Evolutionary conservation across 1,284 basidiomycete species (phyloP).

Genomic region (Ceratobasidium sp.): DNA sequence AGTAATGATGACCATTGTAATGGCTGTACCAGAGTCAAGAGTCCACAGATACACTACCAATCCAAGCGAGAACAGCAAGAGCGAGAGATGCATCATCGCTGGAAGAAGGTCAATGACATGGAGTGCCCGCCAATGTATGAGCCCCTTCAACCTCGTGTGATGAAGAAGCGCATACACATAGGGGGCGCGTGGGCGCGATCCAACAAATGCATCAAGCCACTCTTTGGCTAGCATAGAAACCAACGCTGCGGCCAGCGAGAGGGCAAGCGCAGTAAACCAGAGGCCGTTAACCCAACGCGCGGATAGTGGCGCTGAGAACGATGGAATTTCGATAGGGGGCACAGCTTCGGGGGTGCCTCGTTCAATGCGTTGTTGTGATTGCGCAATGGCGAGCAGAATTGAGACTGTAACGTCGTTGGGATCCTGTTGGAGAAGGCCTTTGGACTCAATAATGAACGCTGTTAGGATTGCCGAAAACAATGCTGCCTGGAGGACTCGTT

Average conservation of each 20-base stretch:
- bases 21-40: not conserved
- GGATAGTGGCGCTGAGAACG: not conserved
- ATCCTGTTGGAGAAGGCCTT: not conserved
- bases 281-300: slow-evolving; percentile 13
- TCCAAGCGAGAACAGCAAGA: slow-evolving; percentile 34
- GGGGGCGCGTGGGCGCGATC: not conserved
- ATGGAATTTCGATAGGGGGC: not conserved
- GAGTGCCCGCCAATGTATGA: slow-evolving; percentile 21
- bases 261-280: slow-evolving; percentile 3
- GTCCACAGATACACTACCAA: slow-evolving; percentile 14
- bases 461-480: slow-evolving; percentile 15
- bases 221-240: slow-evolving; percentile 13
- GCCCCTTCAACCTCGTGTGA: not conserved
- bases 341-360: too few relatives aligned
- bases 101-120: slow-evolving; percentile 27
- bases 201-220: not conserved
- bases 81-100: slow-evolving; percentile 19
- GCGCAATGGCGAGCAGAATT: not conserved
- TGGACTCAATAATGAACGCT: slow-evolving; percentile 7
- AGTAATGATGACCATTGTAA: not conserved
- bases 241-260: slow-evolving; percentile 5
- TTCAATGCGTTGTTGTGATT: not conserved
- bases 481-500: not conserved
- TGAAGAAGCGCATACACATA: not conserved
- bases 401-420: not conserved